Conservation (phyloP, 164 flowering plant species). For the Houttuynia cordata region DNA sequence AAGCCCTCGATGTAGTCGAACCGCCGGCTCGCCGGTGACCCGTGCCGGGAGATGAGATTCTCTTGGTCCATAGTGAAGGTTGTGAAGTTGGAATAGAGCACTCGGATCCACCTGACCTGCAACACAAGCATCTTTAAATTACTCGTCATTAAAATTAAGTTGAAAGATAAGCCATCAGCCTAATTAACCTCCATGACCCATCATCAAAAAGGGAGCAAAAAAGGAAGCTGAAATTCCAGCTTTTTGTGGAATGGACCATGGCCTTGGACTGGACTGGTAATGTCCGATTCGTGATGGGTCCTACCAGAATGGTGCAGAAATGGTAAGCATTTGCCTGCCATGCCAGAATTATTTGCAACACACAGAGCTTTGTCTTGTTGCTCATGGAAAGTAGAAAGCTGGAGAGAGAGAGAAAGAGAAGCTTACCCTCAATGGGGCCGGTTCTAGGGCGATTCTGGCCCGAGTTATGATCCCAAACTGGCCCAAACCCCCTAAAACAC, state of each 20-base stretch:
- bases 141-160: too few relatives aligned
- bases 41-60: constrained; percentile 67
- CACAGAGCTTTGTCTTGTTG: not conserved
- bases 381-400: not conserved
- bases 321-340: not conserved
- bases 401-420: not conserved
- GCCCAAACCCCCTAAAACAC: constrained; percentile 87
- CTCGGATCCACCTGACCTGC: constrained; percentile 92
- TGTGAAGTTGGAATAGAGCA: constrained; percentile 64
- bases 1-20: constrained; percentile 96
- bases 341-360: not conserved
- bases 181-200: too few relatives aligned
- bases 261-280: not conserved
- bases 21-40: constrained; percentile 21
- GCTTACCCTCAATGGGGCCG: constrained; percentile 73
- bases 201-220: too few relatives aligned
- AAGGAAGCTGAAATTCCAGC: not conserved
- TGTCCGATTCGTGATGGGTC: not conserved
- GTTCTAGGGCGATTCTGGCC: constrained; percentile 80
- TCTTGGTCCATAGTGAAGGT: constrained; percentile 80
- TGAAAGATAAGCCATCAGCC: too few relatives aligned
- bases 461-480: constrained; percentile 97
- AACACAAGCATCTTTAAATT: not conserved
- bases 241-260: not conserved
- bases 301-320: not conserved